phyloP scores from a whole-genome alignment of 2,329 filamentous ascomycete species.

The Zarea fungicola region DNA sequence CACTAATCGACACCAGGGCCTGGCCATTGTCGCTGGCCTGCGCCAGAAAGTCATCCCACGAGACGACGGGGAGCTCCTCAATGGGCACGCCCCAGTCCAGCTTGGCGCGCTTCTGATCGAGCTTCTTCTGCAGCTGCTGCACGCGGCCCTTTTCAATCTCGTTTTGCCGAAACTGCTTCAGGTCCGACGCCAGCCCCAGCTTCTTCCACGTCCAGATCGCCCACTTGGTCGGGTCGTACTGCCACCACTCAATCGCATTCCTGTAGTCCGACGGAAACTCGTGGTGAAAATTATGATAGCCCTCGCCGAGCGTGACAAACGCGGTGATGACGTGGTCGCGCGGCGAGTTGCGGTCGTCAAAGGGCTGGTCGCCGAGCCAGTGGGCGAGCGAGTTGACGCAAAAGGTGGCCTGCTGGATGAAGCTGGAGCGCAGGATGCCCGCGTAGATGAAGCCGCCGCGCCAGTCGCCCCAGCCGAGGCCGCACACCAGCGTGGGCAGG shows the following conservation, averaged over 20 bases:
- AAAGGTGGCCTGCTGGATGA: conserved; percentile 80
- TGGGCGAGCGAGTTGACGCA: conserved; percentile 80
- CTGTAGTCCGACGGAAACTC: conserved; percentile 83
- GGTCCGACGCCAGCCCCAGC: conserved; percentile 68
- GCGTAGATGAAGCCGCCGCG: conserved; percentile 70
- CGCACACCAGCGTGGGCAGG: conserved; percentile 64
- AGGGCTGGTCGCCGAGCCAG: conserved; percentile 79
- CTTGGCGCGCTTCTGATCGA: conserved; percentile 67
- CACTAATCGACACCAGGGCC: conserved; percentile 64
- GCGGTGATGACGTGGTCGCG: conserved; percentile 76
- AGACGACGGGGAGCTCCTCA: conserved; percentile 69
- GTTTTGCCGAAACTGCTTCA: conserved; percentile 78
- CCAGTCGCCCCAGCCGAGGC: conserved; percentile 70
- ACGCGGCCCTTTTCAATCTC: conserved; percentile 80
- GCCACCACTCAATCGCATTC: conserved; percentile 76
- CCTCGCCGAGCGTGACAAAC: conserved; percentile 71
- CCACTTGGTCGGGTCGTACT: conserved; percentile 84
- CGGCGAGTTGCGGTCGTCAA: conserved; percentile 78
- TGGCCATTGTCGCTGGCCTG: conserved; percentile 64
- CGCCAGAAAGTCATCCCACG: conserved; percentile 72
- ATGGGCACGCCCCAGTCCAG: conserved; percentile 75
- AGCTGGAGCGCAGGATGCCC: conserved; percentile 72
- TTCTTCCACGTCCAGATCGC: conserved; percentile 74
- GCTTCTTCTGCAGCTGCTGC: conserved; percentile 77
- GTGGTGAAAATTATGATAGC: conserved; percentile 87